Conservation (phyloP, 1,284 basidiomycete species). For the Ceratobasidium sp. region DNA sequence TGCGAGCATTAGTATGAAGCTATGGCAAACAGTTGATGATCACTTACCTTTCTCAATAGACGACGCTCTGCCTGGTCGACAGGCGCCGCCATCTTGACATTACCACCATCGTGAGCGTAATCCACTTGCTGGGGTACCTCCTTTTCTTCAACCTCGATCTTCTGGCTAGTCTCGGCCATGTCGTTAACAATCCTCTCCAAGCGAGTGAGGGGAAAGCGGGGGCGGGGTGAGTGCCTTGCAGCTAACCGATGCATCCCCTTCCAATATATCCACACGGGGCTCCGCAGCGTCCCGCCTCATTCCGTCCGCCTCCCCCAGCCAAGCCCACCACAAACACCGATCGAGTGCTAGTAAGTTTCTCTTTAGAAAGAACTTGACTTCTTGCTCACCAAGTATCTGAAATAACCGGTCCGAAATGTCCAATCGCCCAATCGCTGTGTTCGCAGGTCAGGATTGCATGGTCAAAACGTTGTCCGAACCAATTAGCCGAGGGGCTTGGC, state of each 20-base stretch:
- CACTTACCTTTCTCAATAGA: conserved; percentile 26
- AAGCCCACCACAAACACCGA: not conserved
- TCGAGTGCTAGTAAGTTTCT: conserved; percentile 7
- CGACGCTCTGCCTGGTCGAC: conserved; percentile 36
- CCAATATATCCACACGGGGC: conserved; percentile 36
- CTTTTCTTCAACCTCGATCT: conserved; percentile 33
- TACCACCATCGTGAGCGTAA: conserved; percentile 24
- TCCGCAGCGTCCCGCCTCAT: conserved; percentile 6
- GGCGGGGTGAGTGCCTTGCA: conserved; percentile 5
- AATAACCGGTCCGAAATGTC: conserved; percentile 31
- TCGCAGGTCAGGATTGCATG: not conserved
- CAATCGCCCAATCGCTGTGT: conserved; percentile 26
- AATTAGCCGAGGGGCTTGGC: conserved; percentile 38
- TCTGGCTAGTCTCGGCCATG: conserved; percentile 17
- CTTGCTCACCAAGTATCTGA: conserved; percentile 12
- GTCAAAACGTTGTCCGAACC: no score
- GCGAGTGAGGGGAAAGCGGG: not conserved
- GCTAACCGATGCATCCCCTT: not conserved
- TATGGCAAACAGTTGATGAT: not conserved
- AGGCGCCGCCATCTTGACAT: conserved; percentile 40
- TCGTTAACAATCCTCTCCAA: not conserved
- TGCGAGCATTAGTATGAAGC: not conserved
- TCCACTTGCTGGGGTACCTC: conserved; percentile 35
- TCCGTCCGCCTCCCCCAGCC: not conserved
- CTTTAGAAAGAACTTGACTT: conserved; percentile 8